Conservation (phyloP, 805 yeast genomes). For the Zygoascus tannicola region DNA sequence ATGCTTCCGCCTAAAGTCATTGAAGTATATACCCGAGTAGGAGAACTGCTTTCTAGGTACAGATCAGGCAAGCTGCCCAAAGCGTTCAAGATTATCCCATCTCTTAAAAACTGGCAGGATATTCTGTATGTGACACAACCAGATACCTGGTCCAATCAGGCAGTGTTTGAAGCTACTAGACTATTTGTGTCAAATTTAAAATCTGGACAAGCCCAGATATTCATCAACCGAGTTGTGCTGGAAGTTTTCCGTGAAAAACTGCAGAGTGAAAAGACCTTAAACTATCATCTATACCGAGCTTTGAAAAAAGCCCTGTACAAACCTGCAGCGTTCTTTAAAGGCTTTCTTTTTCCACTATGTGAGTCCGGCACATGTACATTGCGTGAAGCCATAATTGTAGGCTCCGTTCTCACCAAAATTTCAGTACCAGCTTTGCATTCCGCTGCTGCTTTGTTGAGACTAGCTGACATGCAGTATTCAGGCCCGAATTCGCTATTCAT, state of each 20-base stretch:
- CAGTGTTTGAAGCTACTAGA: constrained; percentile 89
- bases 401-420: constrained; percentile 78
- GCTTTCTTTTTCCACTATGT: constrained; percentile 83
- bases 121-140: constrained; percentile 89
- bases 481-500: constrained; percentile 90
- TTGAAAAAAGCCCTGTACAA: constrained; percentile 88
- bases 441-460: constrained; percentile 84
- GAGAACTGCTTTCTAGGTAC: constrained; percentile 76
- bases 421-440: constrained; percentile 94
- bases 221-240: constrained; percentile 42
- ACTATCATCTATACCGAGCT: constrained; percentile 88
- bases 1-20: constrained; percentile 92
- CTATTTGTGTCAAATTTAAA: constrained; percentile 83
- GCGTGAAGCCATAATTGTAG: constrained; percentile 91
- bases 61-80: constrained; percentile 96
- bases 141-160: constrained; percentile 89
- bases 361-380: constrained; percentile 75
- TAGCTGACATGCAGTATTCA: constrained; percentile 59
- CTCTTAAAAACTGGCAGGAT: constrained; percentile 92
- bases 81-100: constrained; percentile 87
- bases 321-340: constrained; percentile 97
- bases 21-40: constrained; percentile 87
- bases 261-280: constrained; percentile 43
- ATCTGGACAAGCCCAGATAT: constrained; percentile 81
- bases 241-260: constrained; percentile 35